Conservation (phyloP, 257 asterid species). For the Marsdenia floribunda region DNA sequence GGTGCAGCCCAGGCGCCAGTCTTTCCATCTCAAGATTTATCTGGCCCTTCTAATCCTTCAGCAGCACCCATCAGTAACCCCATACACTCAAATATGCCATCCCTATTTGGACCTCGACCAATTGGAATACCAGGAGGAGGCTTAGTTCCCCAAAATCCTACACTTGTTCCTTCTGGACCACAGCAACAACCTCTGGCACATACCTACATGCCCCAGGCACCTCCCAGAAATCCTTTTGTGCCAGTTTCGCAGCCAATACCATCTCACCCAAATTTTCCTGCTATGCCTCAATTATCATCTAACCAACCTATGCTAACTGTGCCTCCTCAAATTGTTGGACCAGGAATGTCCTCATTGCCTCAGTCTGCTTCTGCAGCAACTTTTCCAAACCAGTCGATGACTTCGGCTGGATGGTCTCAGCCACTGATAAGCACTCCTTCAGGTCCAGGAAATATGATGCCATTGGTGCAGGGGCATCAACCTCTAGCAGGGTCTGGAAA, state of each 20-base stretch:
- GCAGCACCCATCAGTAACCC: slow-evolving; percentile 32
- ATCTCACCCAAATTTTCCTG: slow-evolving; percentile 20
- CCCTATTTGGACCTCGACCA: slow-evolving; percentile 47
- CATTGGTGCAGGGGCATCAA: slow-evolving; percentile 22
- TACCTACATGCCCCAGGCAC: slow-evolving; percentile 36
- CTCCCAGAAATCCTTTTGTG: slow-evolving; percentile 37
- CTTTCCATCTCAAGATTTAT: slow-evolving; percentile 30
- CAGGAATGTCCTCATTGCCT: slow-evolving; percentile 33
- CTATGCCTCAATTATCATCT: slow-evolving; percentile 17
- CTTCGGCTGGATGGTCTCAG: slow-evolving; percentile 36
- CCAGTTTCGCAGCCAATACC: slow-evolving; percentile 29
- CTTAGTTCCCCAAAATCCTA: slow-evolving; percentile 42
- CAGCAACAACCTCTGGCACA: slow-evolving; percentile 35
- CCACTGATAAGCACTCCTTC: slow-evolving; percentile 28
- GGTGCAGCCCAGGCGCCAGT: slow-evolving; percentile 38
- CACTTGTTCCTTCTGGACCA: slow-evolving; percentile 33
- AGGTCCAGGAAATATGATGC: slow-evolving; percentile 29
- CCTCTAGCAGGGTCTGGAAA: slow-evolving; percentile 26
- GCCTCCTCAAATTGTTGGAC: slow-evolving; percentile 27
- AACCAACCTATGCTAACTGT: slow-evolving; percentile 27
- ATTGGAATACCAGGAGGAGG: slow-evolving; percentile 40
- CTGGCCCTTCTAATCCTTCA: slow-evolving; percentile 27
- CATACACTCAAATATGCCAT: slow-evolving; percentile 33
- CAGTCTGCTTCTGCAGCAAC: slow-evolving; percentile 15
- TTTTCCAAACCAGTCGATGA: slow-evolving; percentile 16